These are phyloP conservation scores for Citrullus mucosospermus DNA, from an alignment of 306 rosid genomes.

Conservation along the genomic window DNA sequence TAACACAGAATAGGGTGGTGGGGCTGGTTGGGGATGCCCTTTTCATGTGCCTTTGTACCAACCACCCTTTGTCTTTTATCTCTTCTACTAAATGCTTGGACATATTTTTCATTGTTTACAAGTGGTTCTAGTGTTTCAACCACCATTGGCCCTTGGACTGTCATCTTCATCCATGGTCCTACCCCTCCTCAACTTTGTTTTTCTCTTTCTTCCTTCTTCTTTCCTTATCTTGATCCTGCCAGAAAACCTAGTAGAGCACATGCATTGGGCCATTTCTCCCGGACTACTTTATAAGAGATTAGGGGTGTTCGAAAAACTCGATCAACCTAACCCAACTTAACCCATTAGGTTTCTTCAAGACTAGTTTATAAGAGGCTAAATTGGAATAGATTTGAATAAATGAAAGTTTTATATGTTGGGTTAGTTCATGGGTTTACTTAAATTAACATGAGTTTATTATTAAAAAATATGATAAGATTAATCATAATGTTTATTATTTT, in stretches of 20 bases:
- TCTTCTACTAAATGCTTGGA: neutral
- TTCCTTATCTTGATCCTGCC: neutral
- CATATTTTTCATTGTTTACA: slow-evolving; percentile 2
- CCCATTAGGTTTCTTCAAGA: no score
- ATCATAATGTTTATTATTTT: no score
- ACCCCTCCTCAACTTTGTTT: neutral
- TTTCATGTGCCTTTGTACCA: slow-evolving; percentile 2
- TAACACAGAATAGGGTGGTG: neutral
- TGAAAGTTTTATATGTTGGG: no score
- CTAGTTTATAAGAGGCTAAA: no score
- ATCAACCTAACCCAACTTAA: no score
- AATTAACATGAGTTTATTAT: no score
- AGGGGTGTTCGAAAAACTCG: no score
- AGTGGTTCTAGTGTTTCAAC: neutral
- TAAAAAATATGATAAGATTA: no score
- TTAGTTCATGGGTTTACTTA: no score
- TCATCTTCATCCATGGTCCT: neutral
- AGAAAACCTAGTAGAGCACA: neutral
- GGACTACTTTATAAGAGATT: neutral
- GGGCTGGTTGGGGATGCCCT: neutral
- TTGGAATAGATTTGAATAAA: no score
- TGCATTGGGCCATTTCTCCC: neutral
- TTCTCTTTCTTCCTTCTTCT: no score
- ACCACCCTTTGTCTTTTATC: neutral
- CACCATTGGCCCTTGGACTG: neutral